Evolutionary conservation across 371 early-diverging fungal genomes (phyloP), one percentile per base, ranked within the genome.

Genomic region (Mucor sp.): DNA sequence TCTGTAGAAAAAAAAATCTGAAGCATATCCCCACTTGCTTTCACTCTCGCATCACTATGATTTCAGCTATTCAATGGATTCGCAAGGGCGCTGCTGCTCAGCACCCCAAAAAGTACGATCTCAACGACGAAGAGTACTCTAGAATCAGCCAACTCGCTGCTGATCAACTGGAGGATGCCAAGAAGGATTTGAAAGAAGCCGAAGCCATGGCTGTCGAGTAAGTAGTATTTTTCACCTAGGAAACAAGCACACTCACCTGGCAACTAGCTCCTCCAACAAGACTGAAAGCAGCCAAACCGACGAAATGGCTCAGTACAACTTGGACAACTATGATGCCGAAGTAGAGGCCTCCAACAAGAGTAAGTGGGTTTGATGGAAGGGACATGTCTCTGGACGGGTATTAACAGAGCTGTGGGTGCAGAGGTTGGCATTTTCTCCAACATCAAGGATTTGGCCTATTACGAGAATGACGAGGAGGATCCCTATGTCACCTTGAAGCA

Each of bases 41-140:
- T 5, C 12, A 48, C 25, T 25, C 4, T 30, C n/a, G n/a, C n/a
- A n/a, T n/a, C n/a, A 30, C 30, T 30, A 93, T 93, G 93, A 93
- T 93, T 71, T 89, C 92, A 37, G 85, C 93, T 25, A 73, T 93
- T 81, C 85, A 84, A 35, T 94, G 97, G 96, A 87, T 97, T 61
- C 91, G 92, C 64, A 91, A 93, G 75, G 99, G 98, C 59, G 95
- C 89, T 53, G 93, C 96, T 32, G 86, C 87, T 32, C 86, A 90
- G 58, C 72, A 83, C 53, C 97, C 97, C 17, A 85, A 87, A 35
- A 88, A 87, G 63, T 93, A 90, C 71, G 86, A 90, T 63, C 75
- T 97, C 58, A 89, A 91, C 62, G 96, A 96, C 59, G 91, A 91
- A 47, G 97, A 98, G 77, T 94, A 84, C 70, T 85, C 91, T 56